A percentile compares a stretch with the other conserved stretches of the same genome.
Conservation (phyloP, 805 yeast genomes). For the Lipomyces chichibuensis region DNA sequence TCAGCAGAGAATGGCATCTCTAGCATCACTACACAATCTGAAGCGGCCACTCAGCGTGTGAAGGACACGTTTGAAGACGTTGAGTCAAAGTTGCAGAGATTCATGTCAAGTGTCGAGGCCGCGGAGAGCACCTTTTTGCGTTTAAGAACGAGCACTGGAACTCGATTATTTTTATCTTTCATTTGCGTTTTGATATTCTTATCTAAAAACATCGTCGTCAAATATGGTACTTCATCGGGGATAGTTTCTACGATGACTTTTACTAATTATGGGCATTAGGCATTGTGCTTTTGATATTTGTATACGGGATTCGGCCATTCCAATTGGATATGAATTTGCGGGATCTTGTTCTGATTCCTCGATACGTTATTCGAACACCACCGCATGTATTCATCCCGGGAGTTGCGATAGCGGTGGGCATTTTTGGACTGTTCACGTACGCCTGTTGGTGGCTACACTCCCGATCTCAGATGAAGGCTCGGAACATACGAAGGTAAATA, state of each 20-base stretch:
- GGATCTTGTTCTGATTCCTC: conserved; percentile 6
- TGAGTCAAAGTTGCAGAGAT: not conserved
- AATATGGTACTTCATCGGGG: not conserved
- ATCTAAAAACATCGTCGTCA: not conserved
- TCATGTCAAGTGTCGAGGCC: not conserved
- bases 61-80: conserved; percentile 3
- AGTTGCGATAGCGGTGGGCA: not conserved
- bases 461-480: not conserved
- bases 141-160: not conserved
- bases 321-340: not conserved
- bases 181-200: not conserved
- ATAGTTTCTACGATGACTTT: not conserved
- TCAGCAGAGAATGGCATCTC: not conserved
- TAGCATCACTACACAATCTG: conserved; percentile 2
- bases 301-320: not conserved
- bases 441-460: not conserved
- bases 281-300: not conserved
- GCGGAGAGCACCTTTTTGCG: conserved; percentile 3
- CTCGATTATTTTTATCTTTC: not conserved
- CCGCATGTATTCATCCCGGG: conserved; percentile 1
- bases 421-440: not conserved
- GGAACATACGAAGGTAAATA: not conserved
- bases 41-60: not conserved
- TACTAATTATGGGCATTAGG: not conserved
- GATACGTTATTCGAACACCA: not conserved